Evolutionary conservation across 1,284 basidiomycete species (phyloP), one percentile per base, ranked within the genome.

Genomic region (Agroathelia rolfsii): DNA sequence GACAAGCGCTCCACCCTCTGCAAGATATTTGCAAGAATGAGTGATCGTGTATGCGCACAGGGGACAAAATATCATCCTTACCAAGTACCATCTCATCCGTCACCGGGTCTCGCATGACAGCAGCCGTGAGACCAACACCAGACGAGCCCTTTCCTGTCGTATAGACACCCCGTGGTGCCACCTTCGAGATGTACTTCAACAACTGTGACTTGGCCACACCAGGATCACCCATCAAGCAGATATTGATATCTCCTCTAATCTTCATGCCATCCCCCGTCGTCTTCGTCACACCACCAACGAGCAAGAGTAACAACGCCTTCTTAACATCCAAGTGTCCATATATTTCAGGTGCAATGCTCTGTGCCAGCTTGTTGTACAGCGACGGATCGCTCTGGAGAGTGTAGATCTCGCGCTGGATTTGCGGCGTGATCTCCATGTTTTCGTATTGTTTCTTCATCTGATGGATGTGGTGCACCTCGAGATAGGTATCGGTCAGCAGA

Each of bases 41-140:
- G n/a, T n/a, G n/a, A n/a, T n/a, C n/a, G n/a, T n/a, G n/a, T n/a
- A n/a, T n/a, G n/a, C n/a, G n/a, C n/a, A n/a, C n/a, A n/a, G n/a
- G n/a, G n/a, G n/a, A n/a, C n/a, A 32, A 14, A 15, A 9, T 20
- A 36, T 32, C 17, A 28, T 6, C 65, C 83, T 39, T 51, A 90
- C 90, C 92, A 24, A 98, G 68, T 15, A 98, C 94, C 88, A 99
- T 97, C 62, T 99, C 95, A 55, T 98, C 95, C 3, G 95, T 98
- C 7, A 98, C 95, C 1, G 95, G 95, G 53, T 99, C 95, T 30
- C 94, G 76, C 92, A 98, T 95, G 31, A 99, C 95, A 4, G 95
- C 95, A 4, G 95, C 95, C 1, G 95, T 98, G 32, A 99, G 68
- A 75, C 95, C 95, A 30, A 98, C 95, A 17, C 95, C 95, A 1